phyloP scores from a whole-genome alignment of 2,329 filamentous ascomycete genomes.

The Penicillium glabrum region DNA sequence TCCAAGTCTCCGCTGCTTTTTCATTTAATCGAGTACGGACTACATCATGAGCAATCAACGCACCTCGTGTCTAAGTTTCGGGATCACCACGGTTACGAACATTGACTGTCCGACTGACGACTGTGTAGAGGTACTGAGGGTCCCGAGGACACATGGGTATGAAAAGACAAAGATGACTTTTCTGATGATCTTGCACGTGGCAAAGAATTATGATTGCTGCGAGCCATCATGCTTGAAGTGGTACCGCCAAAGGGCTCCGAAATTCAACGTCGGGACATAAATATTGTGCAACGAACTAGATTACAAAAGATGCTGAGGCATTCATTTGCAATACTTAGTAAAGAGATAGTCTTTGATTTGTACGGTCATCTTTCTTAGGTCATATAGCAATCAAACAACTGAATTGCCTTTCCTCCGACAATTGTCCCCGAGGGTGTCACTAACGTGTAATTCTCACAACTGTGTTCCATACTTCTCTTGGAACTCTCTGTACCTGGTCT shows the following conservation, averaged over 20 bases:
- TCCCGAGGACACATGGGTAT: not conserved
- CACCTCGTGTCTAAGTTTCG: not conserved
- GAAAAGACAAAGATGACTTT: not conserved
- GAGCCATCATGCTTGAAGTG: not conserved
- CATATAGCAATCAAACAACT: not conserved
- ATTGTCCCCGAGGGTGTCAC: not conserved
- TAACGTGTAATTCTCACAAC: not conserved
- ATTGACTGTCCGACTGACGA: not conserved
- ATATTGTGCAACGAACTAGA: not conserved
- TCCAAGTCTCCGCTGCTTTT: not conserved
- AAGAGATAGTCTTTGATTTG: not conserved
- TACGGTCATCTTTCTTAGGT: not conserved
- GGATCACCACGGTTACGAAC: not conserved
- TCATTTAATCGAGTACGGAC: not conserved
- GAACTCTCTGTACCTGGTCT: not conserved
- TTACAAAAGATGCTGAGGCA: not conserved
- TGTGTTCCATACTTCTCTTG: not conserved
- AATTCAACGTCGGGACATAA: not conserved
- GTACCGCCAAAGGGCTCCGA: not conserved
- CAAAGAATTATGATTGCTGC: not conserved
- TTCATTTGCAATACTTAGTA: not conserved
- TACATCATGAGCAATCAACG: not conserved
- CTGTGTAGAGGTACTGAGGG: not conserved
- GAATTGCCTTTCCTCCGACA: not conserved
- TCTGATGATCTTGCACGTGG: not conserved